A percentile compares a stretch with the other conserved stretches of the same genome.
These are phyloP conservation scores for Balakata baccata DNA, from an alignment of 345 rosid species.

Conservation along the genomic window DNA sequence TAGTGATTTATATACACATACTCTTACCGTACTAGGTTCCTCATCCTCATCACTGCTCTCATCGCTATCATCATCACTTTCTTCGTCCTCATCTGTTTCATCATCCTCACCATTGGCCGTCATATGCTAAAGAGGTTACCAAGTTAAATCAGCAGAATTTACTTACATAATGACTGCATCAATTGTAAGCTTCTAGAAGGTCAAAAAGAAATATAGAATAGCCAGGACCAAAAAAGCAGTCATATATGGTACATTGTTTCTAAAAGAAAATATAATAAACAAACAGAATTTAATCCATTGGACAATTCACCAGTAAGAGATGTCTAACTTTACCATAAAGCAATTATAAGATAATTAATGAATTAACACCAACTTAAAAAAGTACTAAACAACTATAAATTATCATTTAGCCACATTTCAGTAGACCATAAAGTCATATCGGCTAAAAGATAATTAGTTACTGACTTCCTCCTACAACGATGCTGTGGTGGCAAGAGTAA, in stretches of 20 bases:
- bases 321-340: neutral
- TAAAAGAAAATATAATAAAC: neutral
- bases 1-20: too few species aligned
- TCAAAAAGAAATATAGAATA: neutral
- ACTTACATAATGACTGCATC: neutral
- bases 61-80: conserved; percentile 29
- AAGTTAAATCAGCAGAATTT: neutral
- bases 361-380: neutral
- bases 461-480: neutral
- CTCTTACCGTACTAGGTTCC: conserved; percentile 49
- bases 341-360: neutral
- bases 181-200: neutral
- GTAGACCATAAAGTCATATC: neutral
- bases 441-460: neutral
- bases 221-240: neutral
- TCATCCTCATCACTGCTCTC: conserved; percentile 35
- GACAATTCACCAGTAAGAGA: neutral
- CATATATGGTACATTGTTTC: neutral
- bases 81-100: conserved; percentile 19
- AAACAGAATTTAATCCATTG: neutral
- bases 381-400: neutral
- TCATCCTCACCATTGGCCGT: conserved; percentile 19
- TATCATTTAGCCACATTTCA: neutral
- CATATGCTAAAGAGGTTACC: neutral
- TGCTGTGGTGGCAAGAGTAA: neutral